Evolutionary conservation across 2,329 filamentous ascomycete species (phyloP), one percentile per base, ranked within the genome.

Genomic region (Ambrosiella xylebori): DNA sequence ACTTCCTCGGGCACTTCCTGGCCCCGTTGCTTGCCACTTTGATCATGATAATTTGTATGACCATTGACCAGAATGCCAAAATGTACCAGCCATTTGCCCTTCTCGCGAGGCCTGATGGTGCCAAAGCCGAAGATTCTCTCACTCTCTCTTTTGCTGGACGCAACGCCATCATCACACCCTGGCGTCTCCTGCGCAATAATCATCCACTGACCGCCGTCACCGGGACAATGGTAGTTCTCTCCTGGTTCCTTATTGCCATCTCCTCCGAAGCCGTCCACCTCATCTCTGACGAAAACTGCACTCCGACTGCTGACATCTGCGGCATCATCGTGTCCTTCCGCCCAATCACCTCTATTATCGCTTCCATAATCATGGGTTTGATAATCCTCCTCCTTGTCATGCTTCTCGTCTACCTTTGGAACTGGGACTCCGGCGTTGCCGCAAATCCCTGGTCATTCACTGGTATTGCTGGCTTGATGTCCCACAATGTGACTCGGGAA

Each of bases 371-470:
- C 7, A 54, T 41, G n/a, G 56, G 53, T 37, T 45, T 61, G 1
- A 38, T 61, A 4, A n/a, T 61, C 11, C 4, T 53, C 17, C 17
- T 17, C 51, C 36, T 61, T 7, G 19, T 54, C 7, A n/a, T 47
- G 15, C 45, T 61, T 15, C 17, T 61, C 1, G 45, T 45, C 19
- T 13, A 57, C 7, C 53, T 61, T 1, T 56, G 57, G 53, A 49
- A 52, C 7, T 61, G 59, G 57, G 41, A 56, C 35, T 59, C 59
- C 19, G 59, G 57, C 15, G 53, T 61, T 6, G 47, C 36, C 27
- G 39, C 57, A 2, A 61, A 57, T 38, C 59, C 59, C 13, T 61
- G 59, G 59, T 59, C 51, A 35, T 27, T 61, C 12, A 57, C 57
- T 1, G 57, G 54, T 19, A 61, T 59, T 38, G 54, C 53, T 4